Evolutionary conservation across 148 eudicot genomes (phyloP), one percentile per base, ranked within the genome.

Genomic region (Dysphania ambrosioides): DNA sequence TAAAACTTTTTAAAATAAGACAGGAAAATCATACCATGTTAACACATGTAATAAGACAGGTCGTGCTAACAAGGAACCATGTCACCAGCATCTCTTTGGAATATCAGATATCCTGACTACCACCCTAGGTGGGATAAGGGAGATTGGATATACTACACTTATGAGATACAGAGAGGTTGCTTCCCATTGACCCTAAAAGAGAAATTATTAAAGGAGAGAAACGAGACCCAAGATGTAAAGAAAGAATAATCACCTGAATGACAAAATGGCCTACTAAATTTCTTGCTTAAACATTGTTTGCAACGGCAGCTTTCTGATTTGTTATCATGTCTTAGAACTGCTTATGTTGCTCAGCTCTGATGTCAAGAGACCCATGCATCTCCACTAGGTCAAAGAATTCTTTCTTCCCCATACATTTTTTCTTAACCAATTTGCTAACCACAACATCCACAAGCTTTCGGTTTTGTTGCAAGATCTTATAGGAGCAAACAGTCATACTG

Each of bases 391-490:
- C 24, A 68, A 85, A 82, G 71, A 93, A 91, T 53, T 89, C 97
- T 81, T 88, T 79, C 80, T 93, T 93, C 7, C 79, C 72, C 78
- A 93, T 75, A 74, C 85, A 89, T 79, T 87, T 93, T 81, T 88
- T 88, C 80, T 70, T 68, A 55, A 87, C 82, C 18, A 91, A 91
- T 72, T 83, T 77, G 67, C 83, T 76, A 2, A 87, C 97, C 81
- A 93, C 78, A n/a, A 84, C 86, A 81, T 93, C 89, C 92, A 93
- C 76, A 13, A 93, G 97, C 75, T 84, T 72, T 64, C 81, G 77
- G 68, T 93, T 93, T 68, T 81, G 71, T 76, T 71, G 81, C 81
- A 93, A 81, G 77, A 93, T 89, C 98, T 93, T 76, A 34, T 40
- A 10, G 6, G 71, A 27, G 40, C 76, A 55, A 75, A 41, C 47